Percentiles rank a stretch among this genome's conserved stretches.
Conservation (phyloP, 805 yeast species). For the Kluyveromyces siamensis region DNA sequence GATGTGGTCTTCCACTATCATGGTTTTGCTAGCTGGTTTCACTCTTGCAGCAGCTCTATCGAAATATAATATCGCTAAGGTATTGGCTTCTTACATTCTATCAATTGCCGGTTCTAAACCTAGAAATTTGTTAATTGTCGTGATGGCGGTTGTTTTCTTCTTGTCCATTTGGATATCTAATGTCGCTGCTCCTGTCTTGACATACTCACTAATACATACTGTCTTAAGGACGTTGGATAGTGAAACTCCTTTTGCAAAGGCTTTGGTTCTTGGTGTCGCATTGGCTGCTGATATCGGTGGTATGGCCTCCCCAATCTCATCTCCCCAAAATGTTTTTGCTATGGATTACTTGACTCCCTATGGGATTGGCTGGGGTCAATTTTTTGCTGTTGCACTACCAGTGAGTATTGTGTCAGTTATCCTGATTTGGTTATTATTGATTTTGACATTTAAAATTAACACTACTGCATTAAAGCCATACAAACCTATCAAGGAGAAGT, state of each 20-base stretch:
- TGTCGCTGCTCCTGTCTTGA: constrained; percentile 92
- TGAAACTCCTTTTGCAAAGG: constrained; percentile 72
- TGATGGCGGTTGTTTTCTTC: constrained; percentile 79
- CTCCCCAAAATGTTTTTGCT: constrained; percentile 93
- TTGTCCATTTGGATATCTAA: constrained; percentile 93
- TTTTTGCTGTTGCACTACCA: constrained; percentile 86
- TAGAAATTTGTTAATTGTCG: constrained; percentile 58
- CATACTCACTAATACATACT: constrained; percentile 82
- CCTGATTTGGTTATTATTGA: constrained; percentile 60
- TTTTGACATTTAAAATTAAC: constrained; percentile 45
- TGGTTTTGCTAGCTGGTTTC: constrained; percentile 86
- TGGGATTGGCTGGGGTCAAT: constrained; percentile 72
- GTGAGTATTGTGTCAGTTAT: constrained; percentile 55
- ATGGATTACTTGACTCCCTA: constrained; percentile 67
- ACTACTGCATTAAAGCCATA: constrained; percentile 38
- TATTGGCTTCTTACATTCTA: constrained; percentile 76
- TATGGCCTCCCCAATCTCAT: constrained; percentile 93
- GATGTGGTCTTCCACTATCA: constrained; percentile 94
- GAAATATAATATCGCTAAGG: constrained; percentile 80
- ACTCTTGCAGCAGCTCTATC: constrained; percentile 89
- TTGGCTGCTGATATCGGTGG: constrained; percentile 90
- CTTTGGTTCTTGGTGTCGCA: constrained; percentile 83
- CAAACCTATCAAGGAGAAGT: constrained; percentile 49
- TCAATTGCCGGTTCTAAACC: constrained; percentile 80
- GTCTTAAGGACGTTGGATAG: constrained; percentile 69